Evolutionary conservation across 306 rosid species (phyloP).

Genomic region (Sechiopsis laciniata): DNA sequence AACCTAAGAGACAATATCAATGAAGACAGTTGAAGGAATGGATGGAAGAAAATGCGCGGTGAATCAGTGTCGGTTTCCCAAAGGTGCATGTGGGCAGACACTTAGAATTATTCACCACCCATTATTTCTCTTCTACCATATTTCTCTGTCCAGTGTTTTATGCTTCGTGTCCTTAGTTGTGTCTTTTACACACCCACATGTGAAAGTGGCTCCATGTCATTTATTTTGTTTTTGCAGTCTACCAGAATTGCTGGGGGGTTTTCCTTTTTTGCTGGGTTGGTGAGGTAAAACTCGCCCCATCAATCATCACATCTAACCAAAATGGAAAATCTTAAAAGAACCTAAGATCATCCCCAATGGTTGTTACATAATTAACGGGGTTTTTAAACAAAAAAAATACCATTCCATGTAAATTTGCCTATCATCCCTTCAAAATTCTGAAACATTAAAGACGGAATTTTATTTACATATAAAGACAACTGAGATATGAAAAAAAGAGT

Average conservation of each 20-base stretch:
- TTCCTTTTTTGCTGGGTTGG: constrained; percentile 7
- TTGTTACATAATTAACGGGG: neutral
- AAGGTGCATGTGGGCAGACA: constrained; percentile 22
- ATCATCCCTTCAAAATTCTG: neutral
- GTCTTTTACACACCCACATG: constrained; percentile 13
- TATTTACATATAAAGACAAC: neutral
- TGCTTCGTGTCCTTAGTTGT: constrained; percentile 6
- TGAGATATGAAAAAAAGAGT: neutral
- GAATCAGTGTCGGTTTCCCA: constrained; percentile 13
- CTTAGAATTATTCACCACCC: constrained; percentile 4
- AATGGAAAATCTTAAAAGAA: neutral
- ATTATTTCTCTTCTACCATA: constrained; percentile 16
- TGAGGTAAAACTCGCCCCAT: neutral
- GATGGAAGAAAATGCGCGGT: constrained; percentile 11
- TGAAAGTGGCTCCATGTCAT: constrained; percentile 19
- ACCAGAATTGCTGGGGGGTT: constrained; percentile 5
- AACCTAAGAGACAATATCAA: neutral
- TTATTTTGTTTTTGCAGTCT: constrained; percentile 13
- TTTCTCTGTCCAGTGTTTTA: constrained; percentile 11
- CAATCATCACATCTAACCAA: constrained; percentile 6
- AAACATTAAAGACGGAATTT: neutral
- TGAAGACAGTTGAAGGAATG: neutral
- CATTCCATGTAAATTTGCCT: neutral
- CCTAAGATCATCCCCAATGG: constrained; percentile 1
- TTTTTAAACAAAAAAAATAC: neutral